Conservation (phyloP, 164 flowering plant species). For the Buxus sempervirens region DNA sequence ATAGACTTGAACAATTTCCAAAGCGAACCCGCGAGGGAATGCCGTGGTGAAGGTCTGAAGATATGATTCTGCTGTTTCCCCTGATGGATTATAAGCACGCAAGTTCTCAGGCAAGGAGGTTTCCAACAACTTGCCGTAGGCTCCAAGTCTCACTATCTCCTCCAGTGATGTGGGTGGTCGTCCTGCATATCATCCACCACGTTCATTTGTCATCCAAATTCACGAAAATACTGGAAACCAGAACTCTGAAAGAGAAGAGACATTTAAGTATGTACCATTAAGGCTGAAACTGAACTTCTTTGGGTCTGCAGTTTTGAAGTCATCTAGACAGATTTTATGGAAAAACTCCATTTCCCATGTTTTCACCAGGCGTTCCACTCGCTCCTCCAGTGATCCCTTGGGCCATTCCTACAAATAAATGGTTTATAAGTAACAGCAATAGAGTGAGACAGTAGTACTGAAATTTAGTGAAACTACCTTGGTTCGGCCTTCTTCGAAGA, state of each 20-base stretch:
- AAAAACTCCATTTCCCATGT: constrained; percentile 88
- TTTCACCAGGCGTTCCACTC: constrained; percentile 67
- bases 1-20: constrained; percentile 59
- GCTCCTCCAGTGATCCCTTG: constrained; percentile 58
- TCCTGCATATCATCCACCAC: constrained; percentile 29
- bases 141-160: constrained; percentile 37
- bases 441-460: constrained; percentile 2
- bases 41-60: constrained; percentile 35
- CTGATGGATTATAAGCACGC: constrained; percentile 32
- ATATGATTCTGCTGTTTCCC: constrained; percentile 33
- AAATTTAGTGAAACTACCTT: constrained; percentile 29
- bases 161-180: constrained; percentile 27
- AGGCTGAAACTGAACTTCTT: constrained; percentile 34
- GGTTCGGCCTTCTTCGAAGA: constrained; percentile 76
- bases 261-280: constrained; percentile 49
- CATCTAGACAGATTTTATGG: constrained; percentile 40
- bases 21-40: constrained; percentile 70
- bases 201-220: not conserved
- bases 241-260: not conserved
- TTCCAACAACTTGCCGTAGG: constrained; percentile 54
- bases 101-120: constrained; percentile 49
- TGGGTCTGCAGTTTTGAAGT: constrained; percentile 42
- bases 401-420: constrained; percentile 59
- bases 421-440: not conserved
- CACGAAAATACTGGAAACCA: not conserved